Base-by-base conservation (phyloP, 192 early-diverging fungal genomes). In the Podila verticillata region DNA sequence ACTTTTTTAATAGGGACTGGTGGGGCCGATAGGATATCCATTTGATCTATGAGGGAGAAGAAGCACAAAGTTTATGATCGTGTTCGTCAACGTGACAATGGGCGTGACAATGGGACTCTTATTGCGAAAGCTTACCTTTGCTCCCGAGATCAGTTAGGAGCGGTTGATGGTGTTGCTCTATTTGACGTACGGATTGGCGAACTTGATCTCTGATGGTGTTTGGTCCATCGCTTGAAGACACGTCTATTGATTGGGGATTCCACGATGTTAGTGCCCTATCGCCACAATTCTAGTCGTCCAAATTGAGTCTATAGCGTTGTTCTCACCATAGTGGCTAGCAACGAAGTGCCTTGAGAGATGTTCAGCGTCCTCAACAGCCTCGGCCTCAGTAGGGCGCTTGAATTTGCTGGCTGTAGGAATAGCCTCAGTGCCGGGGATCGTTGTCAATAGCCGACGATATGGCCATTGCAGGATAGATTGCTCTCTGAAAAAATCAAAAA, bases 391-490 rank as follows among this genome's bases (percentile, higher is more conserved):
- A 29, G 2, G 15, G 19, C 28, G 15, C 10, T 20, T 8, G 28
- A 15, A 26, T 29, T 19, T 19, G 19, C 12, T 61, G 31, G 59
- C 32, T 8, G 59, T 20, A 0, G n/a, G 31, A 4, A 30, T 19
- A 15, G 7, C 13, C 3, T 31, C 17, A 8, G 19, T 4, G 32
- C 13, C 19, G 19, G 31, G 59, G 5, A 61, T 49, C 5, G 57
- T 48, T 12, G 68, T 39, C 29, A 70, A 24, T 10, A 70, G 47
- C 19, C 68, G 68, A 30, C 57, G 36, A 58, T 70, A 70, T 3
- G 68, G 57, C 19, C 57, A 39, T 0, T 51, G 19, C 20, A 32
- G 20, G 9, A 51, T 61, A 12, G 28, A 48, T 15, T 70, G 58
- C 44, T 70, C 68, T 15, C 68, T 70, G 59, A 13, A 66, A 30